A percentile compares a stretch with the other conserved stretches of the same genome.
Evolutionary conservation across 768 basidiomycete genomes (phyloP).

Genomic region (Wakefieldia striispora): DNA sequence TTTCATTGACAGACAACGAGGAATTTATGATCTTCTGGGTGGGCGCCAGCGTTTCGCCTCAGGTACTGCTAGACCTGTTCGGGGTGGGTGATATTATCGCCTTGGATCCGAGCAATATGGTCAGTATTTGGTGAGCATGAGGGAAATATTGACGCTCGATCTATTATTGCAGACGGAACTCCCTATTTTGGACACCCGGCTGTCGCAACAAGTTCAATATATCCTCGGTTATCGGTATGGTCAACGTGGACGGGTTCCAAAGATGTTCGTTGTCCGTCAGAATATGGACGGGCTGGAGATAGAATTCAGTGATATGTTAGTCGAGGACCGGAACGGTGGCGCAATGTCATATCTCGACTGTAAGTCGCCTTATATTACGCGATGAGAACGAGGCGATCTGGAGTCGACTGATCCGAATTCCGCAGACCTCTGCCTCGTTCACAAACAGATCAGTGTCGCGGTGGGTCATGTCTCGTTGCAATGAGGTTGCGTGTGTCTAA

Average conservation of each 20-base stretch:
- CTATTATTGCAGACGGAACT: constrained; percentile 53
- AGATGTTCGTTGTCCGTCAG: constrained; percentile 80
- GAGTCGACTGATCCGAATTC: background rate
- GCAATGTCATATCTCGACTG: constrained; percentile 89
- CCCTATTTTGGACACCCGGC: constrained; percentile 64
- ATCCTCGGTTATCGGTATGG: constrained; percentile 68
- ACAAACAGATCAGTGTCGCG: constrained; percentile 32
- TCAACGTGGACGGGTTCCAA: constrained; percentile 53
- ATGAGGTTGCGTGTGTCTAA: background rate
- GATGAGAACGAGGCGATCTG: no score
- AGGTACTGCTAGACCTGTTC: constrained; percentile 79
- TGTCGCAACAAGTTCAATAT: constrained; percentile 85
- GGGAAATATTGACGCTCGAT: background rate
- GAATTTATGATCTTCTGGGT: constrained; percentile 89
- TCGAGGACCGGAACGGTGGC: constrained; percentile 98
- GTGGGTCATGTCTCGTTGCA: constrained; percentile 12
- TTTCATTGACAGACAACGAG: constrained; percentile 67
- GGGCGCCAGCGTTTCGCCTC: constrained; percentile 77
- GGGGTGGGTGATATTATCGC: constrained; percentile 75
- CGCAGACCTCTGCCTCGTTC: constrained; percentile 33
- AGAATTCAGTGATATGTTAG: constrained; percentile 95
- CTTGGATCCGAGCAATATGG: constrained; percentile 62
- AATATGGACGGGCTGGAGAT: constrained; percentile 91
- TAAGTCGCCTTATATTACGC: constrained; percentile 37
- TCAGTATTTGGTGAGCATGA: constrained; percentile 33